Base-by-base conservation (phyloP, 1,284 basidiomycete genomes). In the Malassezia vespertilionis region DNA sequence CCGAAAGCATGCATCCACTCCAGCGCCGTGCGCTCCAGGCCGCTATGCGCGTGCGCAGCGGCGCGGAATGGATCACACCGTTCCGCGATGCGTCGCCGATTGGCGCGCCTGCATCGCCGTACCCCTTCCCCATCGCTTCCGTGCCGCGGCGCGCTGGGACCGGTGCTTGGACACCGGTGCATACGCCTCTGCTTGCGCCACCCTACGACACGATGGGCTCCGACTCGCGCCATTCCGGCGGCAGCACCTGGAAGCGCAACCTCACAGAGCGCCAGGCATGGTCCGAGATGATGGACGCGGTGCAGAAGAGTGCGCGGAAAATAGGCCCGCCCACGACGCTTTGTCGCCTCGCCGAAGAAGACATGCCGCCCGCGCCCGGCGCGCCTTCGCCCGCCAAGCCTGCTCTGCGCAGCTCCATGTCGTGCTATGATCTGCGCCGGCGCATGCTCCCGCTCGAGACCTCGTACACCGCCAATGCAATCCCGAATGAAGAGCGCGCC, bases 261-360 rank as follows among this genome's bases (percentile, higher is more conserved):
- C 49, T 65, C 28, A 61, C 61, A 22, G 67, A 69, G 44, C 52
- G 58, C 3, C 61, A 69, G 38, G 67, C 67, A 2, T 69, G 63
- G 63, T 53, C 61, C 24, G 57, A 61, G 38, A 61, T 69, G 57
- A 61, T 62, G 61, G 49, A 52, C 8, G 67, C 65, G 2, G 65
- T 67, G 5, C 53, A 61, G 49, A 59, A 58, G 40, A 69, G 65
- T 44, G 64, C 61, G 7, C 54, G 61, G 28, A 67, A 69, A 37
- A 27, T 37, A 22, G 34, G 42, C 20, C 26, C 31, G 6, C 23
- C 33, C n/a, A 22, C 30, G 21, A 7, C 18, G 28, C 33, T 24
- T 24, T 37, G 44, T 18, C 8, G 27, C 39, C 39, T 40, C 24
- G 39, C 27, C 15, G 39, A 40, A 15, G 31, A 30, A 5, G 39